Conservation (phyloP, 176 grass and related monocot genomes). For the Poa annua region DNA sequence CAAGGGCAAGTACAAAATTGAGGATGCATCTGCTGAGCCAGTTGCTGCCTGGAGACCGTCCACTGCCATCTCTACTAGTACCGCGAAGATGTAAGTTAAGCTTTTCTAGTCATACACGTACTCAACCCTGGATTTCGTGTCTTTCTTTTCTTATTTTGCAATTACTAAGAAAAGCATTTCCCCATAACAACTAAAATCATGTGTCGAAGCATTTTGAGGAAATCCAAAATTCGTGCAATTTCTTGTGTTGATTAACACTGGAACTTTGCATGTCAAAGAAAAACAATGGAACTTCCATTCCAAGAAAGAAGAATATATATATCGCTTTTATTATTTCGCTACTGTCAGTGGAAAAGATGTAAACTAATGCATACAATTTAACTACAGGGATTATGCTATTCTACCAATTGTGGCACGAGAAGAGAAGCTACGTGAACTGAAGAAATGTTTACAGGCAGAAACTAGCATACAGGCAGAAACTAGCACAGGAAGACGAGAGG, state of each 20-base stretch:
- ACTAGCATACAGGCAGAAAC: background rate
- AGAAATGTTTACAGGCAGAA: background rate
- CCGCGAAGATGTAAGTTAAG: background rate
- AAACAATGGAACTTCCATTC: background rate
- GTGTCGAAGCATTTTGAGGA: background rate
- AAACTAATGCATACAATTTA: background rate
- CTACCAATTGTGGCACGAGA: background rate
- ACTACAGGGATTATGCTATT: background rate
- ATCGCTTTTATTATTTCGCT: background rate
- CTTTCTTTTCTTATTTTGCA: background rate
- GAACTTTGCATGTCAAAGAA: background rate
- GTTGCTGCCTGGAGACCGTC: background rate
- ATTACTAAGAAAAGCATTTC: background rate
- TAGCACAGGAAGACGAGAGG: background rate
- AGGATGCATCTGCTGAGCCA: background rate
- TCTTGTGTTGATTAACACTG: background rate
- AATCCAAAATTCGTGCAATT: background rate
- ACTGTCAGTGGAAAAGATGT: too few species aligned
- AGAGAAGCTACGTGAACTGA: background rate
- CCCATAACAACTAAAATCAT: background rate
- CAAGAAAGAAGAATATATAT: background rate
- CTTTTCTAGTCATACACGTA: background rate
- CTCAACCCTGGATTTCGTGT: background rate
- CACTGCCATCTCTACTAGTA: background rate
- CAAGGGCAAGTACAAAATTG: slow-evolving; percentile 23